Evolutionary conservation across 108 stramenopile genomes (phyloP).

Genomic region (Aureococcus anophagefferens): DNA sequence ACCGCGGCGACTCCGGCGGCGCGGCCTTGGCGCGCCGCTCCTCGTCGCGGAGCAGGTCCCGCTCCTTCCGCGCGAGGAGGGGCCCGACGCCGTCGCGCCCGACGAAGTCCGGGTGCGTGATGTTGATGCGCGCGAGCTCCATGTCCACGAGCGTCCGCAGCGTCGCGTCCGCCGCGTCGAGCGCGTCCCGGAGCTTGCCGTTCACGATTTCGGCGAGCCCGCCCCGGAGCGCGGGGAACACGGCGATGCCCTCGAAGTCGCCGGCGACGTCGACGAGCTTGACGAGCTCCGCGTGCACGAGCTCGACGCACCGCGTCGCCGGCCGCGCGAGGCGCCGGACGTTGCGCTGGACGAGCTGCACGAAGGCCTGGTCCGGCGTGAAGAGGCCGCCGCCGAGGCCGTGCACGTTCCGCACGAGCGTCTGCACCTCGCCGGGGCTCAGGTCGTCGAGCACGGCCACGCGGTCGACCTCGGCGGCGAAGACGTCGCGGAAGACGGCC

Average conservation of each 20-base stretch:
- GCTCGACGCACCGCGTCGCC: slow-evolving; percentile 82
- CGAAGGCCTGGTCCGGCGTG: slow-evolving; percentile 91
- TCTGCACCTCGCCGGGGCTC: slow-evolving; percentile 86
- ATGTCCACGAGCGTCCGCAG: slow-evolving; percentile 82
- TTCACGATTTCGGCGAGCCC: slow-evolving; percentile 74
- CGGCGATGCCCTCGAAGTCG: no score
- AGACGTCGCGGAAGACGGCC: slow-evolving; percentile 24
- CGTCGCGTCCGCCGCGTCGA: slow-evolving; percentile 82
- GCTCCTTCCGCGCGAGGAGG: neutral
- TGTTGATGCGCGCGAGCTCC: slow-evolving; percentile 94
- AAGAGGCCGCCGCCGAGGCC: slow-evolving; percentile 85
- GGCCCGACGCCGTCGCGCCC: neutral
- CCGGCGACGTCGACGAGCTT: slow-evolving; percentile 71
- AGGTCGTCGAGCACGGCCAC: slow-evolving; percentile 89
- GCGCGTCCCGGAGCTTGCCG: slow-evolving; percentile 52
- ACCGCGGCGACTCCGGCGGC: neutral
- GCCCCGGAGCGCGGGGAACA: no score
- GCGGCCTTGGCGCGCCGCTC: no score
- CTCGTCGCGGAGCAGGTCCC: neutral
- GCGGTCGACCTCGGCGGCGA: slow-evolving; percentile 61
- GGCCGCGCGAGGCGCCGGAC: slow-evolving; percentile 83
- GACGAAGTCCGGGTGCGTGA: slow-evolving; percentile 89
- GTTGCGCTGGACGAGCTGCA: slow-evolving; percentile 81
- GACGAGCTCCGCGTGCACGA: slow-evolving; percentile 89
- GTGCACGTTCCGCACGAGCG: slow-evolving; percentile 86